Evolutionary conservation across 768 basidiomycete genomes (phyloP).

Genomic region (Leccinum boreale): DNA sequence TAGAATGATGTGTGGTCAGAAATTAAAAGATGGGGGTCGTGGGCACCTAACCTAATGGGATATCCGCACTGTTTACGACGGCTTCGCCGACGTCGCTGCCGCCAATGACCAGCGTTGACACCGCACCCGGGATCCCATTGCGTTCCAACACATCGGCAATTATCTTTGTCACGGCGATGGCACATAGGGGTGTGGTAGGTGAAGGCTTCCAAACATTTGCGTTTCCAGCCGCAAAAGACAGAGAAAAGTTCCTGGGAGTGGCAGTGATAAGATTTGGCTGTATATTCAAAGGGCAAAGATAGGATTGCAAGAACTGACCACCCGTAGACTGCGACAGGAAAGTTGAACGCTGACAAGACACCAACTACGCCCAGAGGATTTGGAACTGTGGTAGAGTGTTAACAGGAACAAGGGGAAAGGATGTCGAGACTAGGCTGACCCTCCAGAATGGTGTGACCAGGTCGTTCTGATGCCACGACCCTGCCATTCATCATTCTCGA

Average conservation of each 20-base stretch:
- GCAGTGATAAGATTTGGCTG: conserved; percentile 8
- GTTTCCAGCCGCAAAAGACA: conserved; percentile 88
- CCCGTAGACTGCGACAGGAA: conserved; percentile 91
- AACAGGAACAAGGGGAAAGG: not conserved
- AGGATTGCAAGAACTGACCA: conserved; percentile 49
- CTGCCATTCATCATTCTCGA: conserved; percentile 94
- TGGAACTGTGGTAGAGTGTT: conserved; percentile 55
- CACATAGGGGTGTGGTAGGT: conserved; percentile 80
- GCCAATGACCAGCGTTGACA: conserved; percentile 80
- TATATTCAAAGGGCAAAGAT: conserved; percentile 1
- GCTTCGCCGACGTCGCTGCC: conserved; percentile 78
- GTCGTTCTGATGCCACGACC: conserved; percentile 83
- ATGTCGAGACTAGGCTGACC: conserved; percentile 38
- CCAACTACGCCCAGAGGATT: conserved; percentile 80
- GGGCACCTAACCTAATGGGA: conserved; percentile 66
- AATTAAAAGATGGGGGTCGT: not conserved
- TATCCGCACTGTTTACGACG: conserved; percentile 65
- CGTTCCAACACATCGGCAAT: conserved; percentile 75
- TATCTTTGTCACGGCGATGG: conserved; percentile 90
- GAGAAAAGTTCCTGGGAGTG: conserved; percentile 73
- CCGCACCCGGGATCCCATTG: conserved; percentile 82
- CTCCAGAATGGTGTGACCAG: conserved; percentile 89
- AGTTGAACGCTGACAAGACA: conserved; percentile 92
- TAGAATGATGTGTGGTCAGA: conserved; percentile 27
- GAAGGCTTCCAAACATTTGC: conserved; percentile 96